Conservation (phyloP, 2,329 filamentous ascomycete species). For the Diaporthe capsici region DNA sequence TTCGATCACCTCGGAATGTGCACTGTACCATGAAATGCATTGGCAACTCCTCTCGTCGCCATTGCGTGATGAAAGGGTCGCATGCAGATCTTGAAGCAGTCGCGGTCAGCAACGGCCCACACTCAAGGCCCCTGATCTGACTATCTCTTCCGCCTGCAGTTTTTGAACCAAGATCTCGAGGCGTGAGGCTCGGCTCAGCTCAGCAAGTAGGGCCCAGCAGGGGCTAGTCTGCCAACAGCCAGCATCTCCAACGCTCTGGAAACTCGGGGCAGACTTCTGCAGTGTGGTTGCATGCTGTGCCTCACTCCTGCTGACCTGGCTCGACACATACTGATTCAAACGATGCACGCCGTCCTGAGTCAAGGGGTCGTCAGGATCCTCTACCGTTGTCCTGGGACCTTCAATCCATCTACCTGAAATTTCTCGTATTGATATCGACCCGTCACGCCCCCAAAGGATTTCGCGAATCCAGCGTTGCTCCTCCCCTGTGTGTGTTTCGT, state of each 20-base stretch:
- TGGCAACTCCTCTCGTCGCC: background rate
- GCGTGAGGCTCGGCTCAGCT: constrained; percentile 18
- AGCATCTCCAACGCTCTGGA: constrained; percentile 23
- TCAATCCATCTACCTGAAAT: background rate
- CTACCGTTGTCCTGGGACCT: constrained; percentile 14
- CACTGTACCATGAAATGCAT: background rate
- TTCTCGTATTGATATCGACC: constrained; percentile 20
- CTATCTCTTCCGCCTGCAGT: constrained; percentile 5
- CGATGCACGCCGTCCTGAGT: constrained; percentile 10
- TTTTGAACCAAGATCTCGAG: constrained; percentile 10
- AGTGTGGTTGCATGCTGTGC: constrained; percentile 33
- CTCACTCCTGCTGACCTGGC: constrained; percentile 29
- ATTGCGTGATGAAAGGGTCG: background rate
- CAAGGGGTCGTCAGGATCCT: background rate
- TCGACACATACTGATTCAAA: constrained; percentile 25
- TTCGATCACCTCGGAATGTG: background rate
- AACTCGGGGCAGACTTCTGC: constrained; percentile 23
- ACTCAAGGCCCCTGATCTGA: constrained; percentile 10
- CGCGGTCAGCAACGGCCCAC: constrained; percentile 26
- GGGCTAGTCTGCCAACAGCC: background rate
- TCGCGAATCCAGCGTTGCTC: background rate
- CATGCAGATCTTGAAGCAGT: constrained; percentile 31
- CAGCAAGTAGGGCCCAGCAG: background rate
- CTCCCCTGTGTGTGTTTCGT: constrained; percentile 23
- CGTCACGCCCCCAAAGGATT: background rate